A percentile compares a stretch with the other conserved stretches of the same genome.
Evolutionary conservation across 2,329 filamentous ascomycete species (phyloP).

Genomic region (Furcasterigmium furcatum): DNA sequence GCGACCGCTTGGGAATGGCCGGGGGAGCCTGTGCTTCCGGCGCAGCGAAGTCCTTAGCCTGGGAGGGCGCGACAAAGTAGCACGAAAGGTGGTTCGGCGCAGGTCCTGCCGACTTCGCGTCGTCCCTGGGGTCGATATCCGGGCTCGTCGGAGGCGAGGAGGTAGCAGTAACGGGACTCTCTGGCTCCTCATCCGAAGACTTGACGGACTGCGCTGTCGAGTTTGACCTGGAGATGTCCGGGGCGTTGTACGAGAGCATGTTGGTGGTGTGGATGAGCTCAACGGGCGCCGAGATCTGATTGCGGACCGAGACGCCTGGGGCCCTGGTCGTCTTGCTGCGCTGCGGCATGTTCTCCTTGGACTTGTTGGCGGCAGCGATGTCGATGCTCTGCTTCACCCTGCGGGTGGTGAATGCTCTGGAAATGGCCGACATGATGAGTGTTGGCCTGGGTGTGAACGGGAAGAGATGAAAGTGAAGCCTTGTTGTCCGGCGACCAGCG

Average conservation of each 20-base stretch:
- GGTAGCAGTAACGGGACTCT: constrained; percentile 50
- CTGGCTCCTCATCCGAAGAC: constrained; percentile 71
- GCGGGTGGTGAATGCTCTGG: constrained; percentile 70
- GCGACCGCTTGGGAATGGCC: constrained; percentile 71
- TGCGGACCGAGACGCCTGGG: constrained; percentile 45
- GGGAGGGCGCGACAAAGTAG: constrained; percentile 57
- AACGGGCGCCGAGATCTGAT: constrained; percentile 83
- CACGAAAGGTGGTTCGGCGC: constrained; percentile 65
- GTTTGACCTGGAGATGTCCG: constrained; percentile 62
- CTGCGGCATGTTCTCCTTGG: constrained; percentile 31
- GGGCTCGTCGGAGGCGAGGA: constrained; percentile 67
- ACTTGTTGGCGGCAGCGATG: constrained; percentile 33
- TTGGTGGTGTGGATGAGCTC: constrained; percentile 93
- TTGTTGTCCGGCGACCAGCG: not conserved
- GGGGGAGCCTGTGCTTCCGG: constrained; percentile 51
- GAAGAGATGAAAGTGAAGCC: not conserved
- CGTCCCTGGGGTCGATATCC: constrained; percentile 53
- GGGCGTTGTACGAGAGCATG: constrained; percentile 91
- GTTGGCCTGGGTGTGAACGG: not conserved
- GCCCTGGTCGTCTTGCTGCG: constrained; percentile 50
- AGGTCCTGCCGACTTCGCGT: constrained; percentile 47
- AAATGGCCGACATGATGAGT: constrained; percentile 52
- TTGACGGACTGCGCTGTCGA: constrained; percentile 48
- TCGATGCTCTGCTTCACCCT: constrained; percentile 56
- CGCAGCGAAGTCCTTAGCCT: constrained; percentile 37